Conservation (phyloP, 2,329 filamentous ascomycete genomes). For the Catunica adiposa region DNA sequence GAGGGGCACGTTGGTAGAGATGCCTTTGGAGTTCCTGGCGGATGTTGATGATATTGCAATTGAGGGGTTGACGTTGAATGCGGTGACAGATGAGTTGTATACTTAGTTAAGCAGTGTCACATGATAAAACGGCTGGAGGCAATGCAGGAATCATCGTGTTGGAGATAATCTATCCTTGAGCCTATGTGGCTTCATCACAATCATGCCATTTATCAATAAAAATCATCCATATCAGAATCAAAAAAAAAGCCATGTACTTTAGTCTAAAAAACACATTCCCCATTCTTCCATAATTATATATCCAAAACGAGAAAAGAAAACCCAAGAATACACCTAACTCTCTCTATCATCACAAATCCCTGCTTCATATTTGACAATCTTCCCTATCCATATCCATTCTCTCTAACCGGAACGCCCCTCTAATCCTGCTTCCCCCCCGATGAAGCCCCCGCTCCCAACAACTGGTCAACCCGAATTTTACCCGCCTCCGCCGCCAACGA, state of each 20-base stretch:
- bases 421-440: slow-evolving; percentile 13
- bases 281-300: not conserved
- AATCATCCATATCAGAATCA: not conserved
- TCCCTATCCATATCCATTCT: not conserved
- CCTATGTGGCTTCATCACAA: not conserved
- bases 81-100: slow-evolving; percentile 56
- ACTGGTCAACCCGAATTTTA: slow-evolving; percentile 7
- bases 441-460: slow-evolving; percentile 4
- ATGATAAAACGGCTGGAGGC: too few relatives aligned
- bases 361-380: not conserved
- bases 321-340: slow-evolving; percentile 8
- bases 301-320: slow-evolving; percentile 5
- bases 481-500: slow-evolving; percentile 12
- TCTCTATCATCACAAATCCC: not conserved
- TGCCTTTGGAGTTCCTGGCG: slow-evolving; percentile 76
- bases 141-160: too few relatives aligned
- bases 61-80: slow-evolving; percentile 58
- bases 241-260: not conserved
- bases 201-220: not conserved
- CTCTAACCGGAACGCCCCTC: not conserved
- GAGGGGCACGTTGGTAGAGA: slow-evolving; percentile 63
- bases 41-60: slow-evolving; percentile 72
- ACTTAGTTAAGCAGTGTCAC: slow-evolving; percentile 31
- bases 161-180: too few relatives aligned
- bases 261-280: not conserved